These are phyloP conservation scores for Isatis tinctoria DNA, from an alignment of 345 rosid species.

Conservation along the genomic window DNA sequence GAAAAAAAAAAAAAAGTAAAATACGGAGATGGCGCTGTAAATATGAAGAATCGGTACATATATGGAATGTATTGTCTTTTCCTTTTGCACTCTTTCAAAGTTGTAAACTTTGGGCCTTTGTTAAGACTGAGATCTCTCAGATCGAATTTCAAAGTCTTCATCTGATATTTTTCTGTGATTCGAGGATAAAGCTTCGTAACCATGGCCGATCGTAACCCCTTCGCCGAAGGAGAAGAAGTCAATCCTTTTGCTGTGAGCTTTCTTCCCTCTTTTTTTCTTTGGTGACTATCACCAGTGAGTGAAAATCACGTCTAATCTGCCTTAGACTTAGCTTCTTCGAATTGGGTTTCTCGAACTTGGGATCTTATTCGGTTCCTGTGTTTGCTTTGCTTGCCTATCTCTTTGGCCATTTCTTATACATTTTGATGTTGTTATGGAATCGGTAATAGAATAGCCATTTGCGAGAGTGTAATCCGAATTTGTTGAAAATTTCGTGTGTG, in stretches of 20 bases:
- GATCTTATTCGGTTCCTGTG: too few relatives aligned
- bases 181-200: not conserved
- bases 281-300: not conserved
- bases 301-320: not conserved
- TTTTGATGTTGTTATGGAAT: too few relatives aligned
- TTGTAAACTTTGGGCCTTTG: not conserved
- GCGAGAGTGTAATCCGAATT: constrained; percentile 3
- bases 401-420: not conserved
- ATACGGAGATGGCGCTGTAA: not conserved
- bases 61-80: not conserved
- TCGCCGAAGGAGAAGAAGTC: constrained; percentile 74
- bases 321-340: not conserved
- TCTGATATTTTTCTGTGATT: not conserved
- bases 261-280: not conserved
- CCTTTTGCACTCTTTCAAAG: not conserved
- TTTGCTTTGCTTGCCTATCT: too few relatives aligned
- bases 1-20: not conserved
- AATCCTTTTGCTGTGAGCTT: constrained; percentile 85
- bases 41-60: not conserved
- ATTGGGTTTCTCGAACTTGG: not conserved
- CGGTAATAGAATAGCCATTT: too few relatives aligned
- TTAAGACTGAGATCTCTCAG: constrained; percentile 9
- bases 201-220: constrained; percentile 92
- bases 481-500: not conserved
- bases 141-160: not conserved